A percentile compares a stretch with the other conserved stretches of the same genome.
Conservation (phyloP, 345 rosid species). For the Luvunga scandens region DNA sequence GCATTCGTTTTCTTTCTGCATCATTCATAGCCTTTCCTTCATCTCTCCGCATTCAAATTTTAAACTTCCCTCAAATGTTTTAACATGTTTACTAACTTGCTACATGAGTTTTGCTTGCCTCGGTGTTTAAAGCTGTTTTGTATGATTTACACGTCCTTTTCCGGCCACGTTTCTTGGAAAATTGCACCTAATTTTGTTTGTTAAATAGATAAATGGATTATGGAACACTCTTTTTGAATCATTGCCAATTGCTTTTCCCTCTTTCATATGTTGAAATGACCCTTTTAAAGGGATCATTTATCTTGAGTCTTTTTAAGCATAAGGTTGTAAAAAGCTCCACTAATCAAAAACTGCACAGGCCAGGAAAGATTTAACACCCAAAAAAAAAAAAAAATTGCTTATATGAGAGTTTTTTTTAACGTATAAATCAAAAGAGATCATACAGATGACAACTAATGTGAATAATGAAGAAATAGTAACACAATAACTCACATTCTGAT, state of each 20-base stretch:
- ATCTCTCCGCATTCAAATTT: background rate
- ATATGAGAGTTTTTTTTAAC: no score
- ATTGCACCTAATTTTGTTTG: background rate
- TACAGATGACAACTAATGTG: background rate
- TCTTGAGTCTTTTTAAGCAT: background rate
- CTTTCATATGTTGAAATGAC: background rate
- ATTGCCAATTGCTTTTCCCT: background rate
- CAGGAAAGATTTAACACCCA: no score
- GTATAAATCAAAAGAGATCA: background rate
- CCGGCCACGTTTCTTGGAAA: background rate
- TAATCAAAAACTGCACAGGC: background rate
- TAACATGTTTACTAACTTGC: background rate
- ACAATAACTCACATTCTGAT: conserved; percentile 8
- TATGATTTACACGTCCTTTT: background rate
- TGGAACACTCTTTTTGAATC: background rate
- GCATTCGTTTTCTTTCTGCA: background rate
- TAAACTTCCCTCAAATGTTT: background rate
- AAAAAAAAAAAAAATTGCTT: no score
- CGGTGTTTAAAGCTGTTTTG: background rate
- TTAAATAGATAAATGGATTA: background rate
- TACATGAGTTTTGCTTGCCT: background rate
- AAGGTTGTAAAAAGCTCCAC: background rate
- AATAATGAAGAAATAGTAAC: conserved; percentile 6
- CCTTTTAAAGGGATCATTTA: background rate
- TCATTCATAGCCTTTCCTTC: background rate